Base-by-base conservation (phyloP, 2,329 filamentous ascomycete genomes). In the Fusarium lateritium region DNA sequence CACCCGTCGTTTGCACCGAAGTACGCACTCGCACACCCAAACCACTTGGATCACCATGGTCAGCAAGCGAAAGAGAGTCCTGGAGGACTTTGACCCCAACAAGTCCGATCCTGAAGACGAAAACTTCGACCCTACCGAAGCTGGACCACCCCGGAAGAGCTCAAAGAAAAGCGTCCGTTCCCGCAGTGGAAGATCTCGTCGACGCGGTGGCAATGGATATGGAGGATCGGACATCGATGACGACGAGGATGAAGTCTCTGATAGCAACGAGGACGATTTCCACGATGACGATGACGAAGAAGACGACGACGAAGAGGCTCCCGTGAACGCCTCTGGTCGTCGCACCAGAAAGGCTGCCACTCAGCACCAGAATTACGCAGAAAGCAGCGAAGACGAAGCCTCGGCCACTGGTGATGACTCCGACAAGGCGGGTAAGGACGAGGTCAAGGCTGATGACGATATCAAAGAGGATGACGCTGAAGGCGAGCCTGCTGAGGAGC, bases 21-120 rank as follows among this genome's bases (percentile, higher is more conserved):
- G 21, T 43, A 46, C 56, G 45, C 58, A 45, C 26, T 21, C 21
- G 33, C 58, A 36, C 55, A 19, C 21, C 21, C 7, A 34, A 50
- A 31, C 51, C 21, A 56, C 24, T 17, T 17, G 22, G 13, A 21
- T 9, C 58, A 42, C 21, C 43, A 80, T 80, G 79, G 75, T 72
- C 44, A 76, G 77, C 58, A 89, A 89, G 76, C 82, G 89, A 55
- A 91, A 90, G 83, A 81, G 85, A 67, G 83, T 83, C 60, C 79
- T 88, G 56, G 84, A 88, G 67, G 83, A 83, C 56, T 91, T 91
- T 70, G 89, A 91, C 76, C 88, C 87, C 5, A 91, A 90, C 76
- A 86, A 89, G 75, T 91, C 89, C 51, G 89, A 91, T 70, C 83
- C 89, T 3, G 85, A 89, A 50, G 89, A 91, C 74, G 88, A 89